These are phyloP conservation scores for Populus pruinosa DNA, from an alignment of 345 rosid genomes.

Conservation along the genomic window DNA sequence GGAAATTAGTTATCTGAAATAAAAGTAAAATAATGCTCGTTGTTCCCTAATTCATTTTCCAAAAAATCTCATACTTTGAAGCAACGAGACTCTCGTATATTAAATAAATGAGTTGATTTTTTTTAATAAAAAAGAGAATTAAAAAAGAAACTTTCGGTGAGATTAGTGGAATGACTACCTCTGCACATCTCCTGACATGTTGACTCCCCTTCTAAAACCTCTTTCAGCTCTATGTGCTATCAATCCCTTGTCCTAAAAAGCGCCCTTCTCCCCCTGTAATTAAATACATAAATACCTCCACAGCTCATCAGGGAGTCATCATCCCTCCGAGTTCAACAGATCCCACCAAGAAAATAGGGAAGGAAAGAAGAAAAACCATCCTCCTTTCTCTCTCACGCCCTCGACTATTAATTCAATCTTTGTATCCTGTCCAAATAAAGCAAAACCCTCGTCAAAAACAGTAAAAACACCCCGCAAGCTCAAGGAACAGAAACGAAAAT, in stretches of 20 bases:
- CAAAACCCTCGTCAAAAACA: neutral
- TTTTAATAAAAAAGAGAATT: neutral
- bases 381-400: neutral
- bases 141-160: neutral
- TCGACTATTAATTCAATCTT: neutral
- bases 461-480: neutral
- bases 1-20: too few relatives aligned
- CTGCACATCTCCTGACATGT: neutral
- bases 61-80: too few relatives aligned
- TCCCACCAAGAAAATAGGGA: neutral
- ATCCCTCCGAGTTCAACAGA: neutral
- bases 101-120: too few relatives aligned
- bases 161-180: too few relatives aligned
- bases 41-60: too few relatives aligned
- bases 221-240: neutral
- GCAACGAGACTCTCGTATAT: too few relatives aligned
- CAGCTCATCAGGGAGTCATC: neutral
- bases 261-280: neutral
- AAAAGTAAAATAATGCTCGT: neutral
- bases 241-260: neutral
- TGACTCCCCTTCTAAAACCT: neutral
- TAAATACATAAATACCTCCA: neutral
- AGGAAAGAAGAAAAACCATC: neutral
- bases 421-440: neutral
- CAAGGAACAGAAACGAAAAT: neutral